Evolutionary conservation across 2,329 filamentous ascomycete species (phyloP), one percentile per base, ranked within the genome.

Genomic region (Hypoxylon sp.): DNA sequence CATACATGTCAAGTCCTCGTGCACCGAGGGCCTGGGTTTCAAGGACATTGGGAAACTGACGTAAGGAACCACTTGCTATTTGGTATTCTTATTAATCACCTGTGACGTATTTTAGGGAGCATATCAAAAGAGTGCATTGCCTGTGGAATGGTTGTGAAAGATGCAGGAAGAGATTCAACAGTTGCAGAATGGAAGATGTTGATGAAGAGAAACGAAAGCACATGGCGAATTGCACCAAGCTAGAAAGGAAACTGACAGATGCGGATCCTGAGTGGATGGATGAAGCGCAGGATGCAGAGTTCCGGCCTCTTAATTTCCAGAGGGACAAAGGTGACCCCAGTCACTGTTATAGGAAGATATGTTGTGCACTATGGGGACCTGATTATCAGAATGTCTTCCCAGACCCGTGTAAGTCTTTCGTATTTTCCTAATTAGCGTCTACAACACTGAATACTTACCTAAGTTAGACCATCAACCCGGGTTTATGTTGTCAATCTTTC

Each of bases 31-130:
- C 3, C 33, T 53, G 17, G 65, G 65, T 1, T 70, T 70, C 31
- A 70, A 68, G 47, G 62, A 70, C 26, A 55, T 68, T n/a, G 65
- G 61, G n/a, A 70, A 68, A 26, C 26, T 70, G 58, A 70, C 51
- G 65, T 68, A 39, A 66, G 68, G 59, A 42, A 4, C 14, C 31
- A 10, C n/a, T 37, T 9, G 1, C n/a, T 37, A 24, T 10, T 35
- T 54, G n/a, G 13, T 35, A n/a, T 29, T 50, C 9, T 22, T 4
- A 51, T 39, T 13, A 10, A 22, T 22, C 2, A 10, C n/a, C 8
- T 44, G 26, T 26, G 14, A 14, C 57, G n/a, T 11, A 19, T 9
- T 17, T 11, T 10, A 67, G 67, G n/a, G 67, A 67, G 5, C 67
- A 70, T 54, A 70, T 70, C 6, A 67, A 37, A 59, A 57, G 67